These are phyloP conservation scores for Cyclotella baltica DNA, from an alignment of 108 stramenopile genomes.

Conservation along the genomic window DNA sequence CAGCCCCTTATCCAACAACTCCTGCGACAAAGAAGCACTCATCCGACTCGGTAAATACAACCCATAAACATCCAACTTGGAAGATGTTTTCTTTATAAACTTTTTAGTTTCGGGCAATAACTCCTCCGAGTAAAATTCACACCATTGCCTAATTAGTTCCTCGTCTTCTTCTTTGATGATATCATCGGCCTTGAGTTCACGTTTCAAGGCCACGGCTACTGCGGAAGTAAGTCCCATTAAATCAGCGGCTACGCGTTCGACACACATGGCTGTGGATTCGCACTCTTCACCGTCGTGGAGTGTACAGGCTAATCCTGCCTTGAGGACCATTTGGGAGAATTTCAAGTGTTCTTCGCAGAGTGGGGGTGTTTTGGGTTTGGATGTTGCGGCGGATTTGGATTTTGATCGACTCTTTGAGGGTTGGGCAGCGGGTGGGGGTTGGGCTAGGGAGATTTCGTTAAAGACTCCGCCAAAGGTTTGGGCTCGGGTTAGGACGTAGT, in stretches of 20 bases:
- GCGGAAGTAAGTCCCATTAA: conserved; percentile 81
- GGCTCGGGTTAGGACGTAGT: conserved; percentile 89
- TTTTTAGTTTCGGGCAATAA: conserved; percentile 79
- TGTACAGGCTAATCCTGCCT: conserved; percentile 84
- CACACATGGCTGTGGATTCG: conserved; percentile 89
- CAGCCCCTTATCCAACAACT: conserved; percentile 80
- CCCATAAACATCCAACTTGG: conserved; percentile 85
- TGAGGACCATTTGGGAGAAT: conserved; percentile 81
- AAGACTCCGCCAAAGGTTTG: conserved; percentile 91
- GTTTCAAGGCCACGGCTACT: conserved; percentile 77
- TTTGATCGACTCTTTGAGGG: conserved; percentile 43
- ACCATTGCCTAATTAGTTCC: conserved; percentile 79
- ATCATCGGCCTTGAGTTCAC: conserved; percentile 70
- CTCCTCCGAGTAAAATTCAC: conserved; percentile 86
- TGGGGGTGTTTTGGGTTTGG: conserved; percentile 62
- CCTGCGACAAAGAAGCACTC: conserved; percentile 75
- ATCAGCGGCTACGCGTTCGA: conserved; percentile 88
- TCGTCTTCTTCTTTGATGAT: conserved; percentile 60
- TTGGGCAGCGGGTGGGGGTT: conserved; percentile 22
- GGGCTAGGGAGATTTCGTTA: conserved; percentile 74
- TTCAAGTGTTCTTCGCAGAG: conserved; percentile 84
- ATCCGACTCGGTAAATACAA: conserved; percentile 87
- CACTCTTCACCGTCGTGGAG: conserved; percentile 88
- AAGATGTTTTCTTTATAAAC: conserved; percentile 85
- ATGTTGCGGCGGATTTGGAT: conserved; percentile 30